phyloP scores from a whole-genome alignment of 1,284 basidiomycete species.

The Sporisorium exsertum region DNA sequence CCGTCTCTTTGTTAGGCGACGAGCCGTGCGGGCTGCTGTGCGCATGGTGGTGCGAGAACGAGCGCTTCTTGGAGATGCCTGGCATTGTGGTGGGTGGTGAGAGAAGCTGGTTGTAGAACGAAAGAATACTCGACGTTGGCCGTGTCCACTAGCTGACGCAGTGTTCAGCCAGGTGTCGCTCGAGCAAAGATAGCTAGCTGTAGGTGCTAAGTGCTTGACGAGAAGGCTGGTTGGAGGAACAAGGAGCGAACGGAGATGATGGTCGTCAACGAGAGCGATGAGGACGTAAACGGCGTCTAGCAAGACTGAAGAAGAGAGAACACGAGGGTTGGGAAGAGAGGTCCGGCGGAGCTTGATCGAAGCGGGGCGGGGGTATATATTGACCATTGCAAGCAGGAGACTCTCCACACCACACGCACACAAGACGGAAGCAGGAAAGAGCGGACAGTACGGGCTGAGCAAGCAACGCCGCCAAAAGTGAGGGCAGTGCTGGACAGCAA shows the following conservation, averaged over 20 bases:
- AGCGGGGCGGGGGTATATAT: slow-evolving; percentile 6
- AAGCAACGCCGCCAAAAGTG: not conserved
- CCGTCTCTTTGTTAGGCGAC: slow-evolving; percentile 37
- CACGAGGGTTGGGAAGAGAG: not conserved
- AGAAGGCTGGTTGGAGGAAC: not conserved
- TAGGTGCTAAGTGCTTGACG: not conserved
- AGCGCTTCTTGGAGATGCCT: slow-evolving; percentile 34
- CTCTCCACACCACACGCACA: not conserved
- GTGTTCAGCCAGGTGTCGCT: not conserved
- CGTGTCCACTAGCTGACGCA: not conserved
- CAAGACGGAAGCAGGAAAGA: not conserved
- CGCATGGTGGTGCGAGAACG: slow-evolving; percentile 10
- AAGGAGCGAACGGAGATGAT: not conserved
- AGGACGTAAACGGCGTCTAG: not conserved
- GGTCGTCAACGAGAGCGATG: not conserved
- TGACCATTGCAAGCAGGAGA: not conserved
- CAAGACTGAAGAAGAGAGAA: not conserved
- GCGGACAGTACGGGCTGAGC: not conserved
- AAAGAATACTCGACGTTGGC: too few relatives aligned
- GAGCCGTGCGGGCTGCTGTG: slow-evolving; percentile 18
- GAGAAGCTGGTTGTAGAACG: not conserved
- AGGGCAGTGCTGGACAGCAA: slow-evolving; percentile 2
- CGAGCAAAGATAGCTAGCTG: not conserved
- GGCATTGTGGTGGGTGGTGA: slow-evolving; percentile 20
- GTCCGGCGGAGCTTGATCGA: slow-evolving; percentile 10